Conservation (phyloP, 169 alveolate genomes). For the Plasmodium chabaudi region DNA sequence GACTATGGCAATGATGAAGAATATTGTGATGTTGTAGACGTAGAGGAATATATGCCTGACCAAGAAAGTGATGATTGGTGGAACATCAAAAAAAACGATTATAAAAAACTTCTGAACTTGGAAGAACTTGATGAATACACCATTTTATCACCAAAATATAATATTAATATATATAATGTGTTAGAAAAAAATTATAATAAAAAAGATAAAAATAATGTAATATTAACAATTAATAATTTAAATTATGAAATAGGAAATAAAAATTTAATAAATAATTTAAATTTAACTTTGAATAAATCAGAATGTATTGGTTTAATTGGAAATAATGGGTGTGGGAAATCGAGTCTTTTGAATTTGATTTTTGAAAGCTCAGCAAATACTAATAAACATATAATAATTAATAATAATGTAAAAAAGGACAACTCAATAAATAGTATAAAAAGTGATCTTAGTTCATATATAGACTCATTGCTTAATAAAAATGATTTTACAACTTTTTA, state of each 20-base stretch:
- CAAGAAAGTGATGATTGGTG: neutral
- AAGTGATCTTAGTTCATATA: constrained; percentile 4
- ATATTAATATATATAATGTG: constrained; percentile 57
- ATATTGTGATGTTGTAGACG: too few relatives aligned
- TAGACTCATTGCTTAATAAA: constrained; percentile 9
- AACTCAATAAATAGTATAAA: neutral
- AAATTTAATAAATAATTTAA: constrained; percentile 79
- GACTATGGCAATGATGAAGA: too few relatives aligned
- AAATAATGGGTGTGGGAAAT: constrained; percentile 86
- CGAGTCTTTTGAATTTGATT: constrained; percentile 79
- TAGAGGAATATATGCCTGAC: too few relatives aligned
- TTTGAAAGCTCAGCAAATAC: constrained; percentile 40
- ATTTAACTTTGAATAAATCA: constrained; percentile 76
- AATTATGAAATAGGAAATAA: constrained; percentile 75
- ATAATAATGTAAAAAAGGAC: constrained; percentile 1
- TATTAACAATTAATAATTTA: constrained; percentile 59
- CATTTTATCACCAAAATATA: constrained; percentile 63
- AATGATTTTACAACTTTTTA: constrained; percentile 21
- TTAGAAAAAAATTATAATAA: constrained; percentile 55
- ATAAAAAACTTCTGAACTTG: constrained; percentile 25
- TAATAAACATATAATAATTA: constrained; percentile 13
- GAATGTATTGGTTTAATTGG: constrained; percentile 86
- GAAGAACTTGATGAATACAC: constrained; percentile 20
- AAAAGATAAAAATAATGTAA: constrained; percentile 34
- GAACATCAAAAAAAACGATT: neutral